phyloP scores from a whole-genome alignment of 2,329 filamentous ascomycete genomes.

The Claviceps lovelessii region DNA sequence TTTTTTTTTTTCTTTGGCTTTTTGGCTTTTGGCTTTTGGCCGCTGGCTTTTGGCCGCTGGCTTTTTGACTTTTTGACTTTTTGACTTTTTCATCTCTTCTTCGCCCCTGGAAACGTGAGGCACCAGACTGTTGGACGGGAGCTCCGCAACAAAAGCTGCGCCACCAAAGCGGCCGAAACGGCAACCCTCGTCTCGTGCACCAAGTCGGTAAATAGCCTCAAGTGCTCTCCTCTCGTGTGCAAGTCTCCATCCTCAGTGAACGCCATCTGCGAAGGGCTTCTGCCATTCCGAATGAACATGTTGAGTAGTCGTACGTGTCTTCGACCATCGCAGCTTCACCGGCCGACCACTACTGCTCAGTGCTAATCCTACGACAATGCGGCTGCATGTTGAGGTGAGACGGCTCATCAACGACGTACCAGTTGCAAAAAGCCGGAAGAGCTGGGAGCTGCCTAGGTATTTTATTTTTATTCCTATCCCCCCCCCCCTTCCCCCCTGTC shows the following conservation, averaged over 20 bases:
- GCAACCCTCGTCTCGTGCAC: background rate
- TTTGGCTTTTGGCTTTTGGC: no score
- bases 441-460: no score
- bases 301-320: background rate
- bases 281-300: background rate
- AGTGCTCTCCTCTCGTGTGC: no score
- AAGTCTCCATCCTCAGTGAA: background rate
- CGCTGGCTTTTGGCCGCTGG: no score
- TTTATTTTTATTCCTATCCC: no score
- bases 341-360: background rate
- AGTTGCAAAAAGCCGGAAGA: background rate
- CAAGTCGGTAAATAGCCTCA: no score
- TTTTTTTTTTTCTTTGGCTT: no score
- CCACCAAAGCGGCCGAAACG: slow-evolving; percentile 4
- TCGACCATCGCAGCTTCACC: background rate
- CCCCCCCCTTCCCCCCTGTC: no score
- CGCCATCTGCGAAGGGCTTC: background rate
- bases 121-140: background rate
- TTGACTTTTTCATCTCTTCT: no score
- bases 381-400: no score
- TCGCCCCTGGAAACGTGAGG: no score
- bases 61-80: no score
- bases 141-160: background rate
- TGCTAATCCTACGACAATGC: background rate
- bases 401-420: background rate